Evolutionary conservation across 225 moss, liverwort and hornwort genomes (phyloP).

Genomic region (Antitrichia curtipendula): DNA sequence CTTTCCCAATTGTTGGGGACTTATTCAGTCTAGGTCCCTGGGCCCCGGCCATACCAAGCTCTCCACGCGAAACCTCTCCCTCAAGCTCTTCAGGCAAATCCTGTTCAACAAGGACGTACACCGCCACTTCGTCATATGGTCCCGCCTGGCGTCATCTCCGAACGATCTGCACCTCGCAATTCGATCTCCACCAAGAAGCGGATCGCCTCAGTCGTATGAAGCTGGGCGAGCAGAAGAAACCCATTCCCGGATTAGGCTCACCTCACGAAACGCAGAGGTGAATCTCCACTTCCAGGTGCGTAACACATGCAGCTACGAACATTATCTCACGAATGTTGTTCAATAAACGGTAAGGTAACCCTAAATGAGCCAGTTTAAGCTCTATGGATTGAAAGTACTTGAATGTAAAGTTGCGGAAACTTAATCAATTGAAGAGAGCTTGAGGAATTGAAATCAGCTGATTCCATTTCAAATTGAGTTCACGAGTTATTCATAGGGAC

Average conservation of each 20-base stretch:
- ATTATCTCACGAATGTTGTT: background rate
- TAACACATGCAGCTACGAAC: background rate
- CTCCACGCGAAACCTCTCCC: background rate
- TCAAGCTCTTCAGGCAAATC: background rate
- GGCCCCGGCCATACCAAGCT: background rate
- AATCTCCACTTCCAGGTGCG: background rate
- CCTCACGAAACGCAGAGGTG: background rate
- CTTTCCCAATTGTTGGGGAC: background rate
- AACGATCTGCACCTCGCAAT: slow-evolving; percentile 5
- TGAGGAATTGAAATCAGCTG: background rate
- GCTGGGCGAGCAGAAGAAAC: background rate
- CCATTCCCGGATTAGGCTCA: background rate
- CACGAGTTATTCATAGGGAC: background rate
- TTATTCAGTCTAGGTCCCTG: background rate
- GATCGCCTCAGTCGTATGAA: background rate
- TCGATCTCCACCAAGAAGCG: slow-evolving; percentile 3
- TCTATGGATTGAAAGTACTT: background rate
- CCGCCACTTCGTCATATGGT: background rate
- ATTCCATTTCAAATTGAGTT: background rate
- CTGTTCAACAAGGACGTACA: background rate
- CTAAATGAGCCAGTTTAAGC: background rate
- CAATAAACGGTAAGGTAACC: background rate
- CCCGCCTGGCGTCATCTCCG: slow-evolving; percentile 4
- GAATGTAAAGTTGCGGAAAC: no score
- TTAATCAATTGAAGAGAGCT: background rate